A percentile compares a stretch with the other conserved stretches of the same genome.
phyloP scores from a whole-genome alignment of 2,329 filamentous ascomycete genomes.

The Aspergillus puulaauensis region DNA sequence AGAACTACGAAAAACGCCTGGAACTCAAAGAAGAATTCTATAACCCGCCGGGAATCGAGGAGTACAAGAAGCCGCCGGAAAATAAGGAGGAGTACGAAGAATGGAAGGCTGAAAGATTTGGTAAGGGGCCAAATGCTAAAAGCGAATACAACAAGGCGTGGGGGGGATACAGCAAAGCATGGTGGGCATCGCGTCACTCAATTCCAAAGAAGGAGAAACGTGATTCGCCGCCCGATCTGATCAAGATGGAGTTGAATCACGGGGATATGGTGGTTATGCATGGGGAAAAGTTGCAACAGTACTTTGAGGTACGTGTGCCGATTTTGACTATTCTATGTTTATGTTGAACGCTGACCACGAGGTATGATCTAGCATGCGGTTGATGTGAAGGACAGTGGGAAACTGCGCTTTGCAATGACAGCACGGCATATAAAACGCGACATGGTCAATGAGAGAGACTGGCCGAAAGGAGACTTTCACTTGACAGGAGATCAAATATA shows the following conservation, averaged over 20 bases:
- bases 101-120: no score
- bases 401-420: conserved; percentile 37
- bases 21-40: conserved; percentile 23
- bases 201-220: conserved; percentile 9
- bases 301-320: conserved; percentile 46
- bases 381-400: conserved; percentile 22
- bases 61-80: conserved; percentile 18
- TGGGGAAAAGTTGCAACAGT: conserved; percentile 54
- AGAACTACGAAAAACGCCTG: conserved; percentile 22
- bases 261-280: conserved; percentile 61
- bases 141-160: no score
- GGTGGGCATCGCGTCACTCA: conserved; percentile 23
- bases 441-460: conserved; percentile 19
- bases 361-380: conserved; percentile 30
- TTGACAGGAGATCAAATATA: conserved; percentile 28
- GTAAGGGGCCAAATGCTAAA: no score
- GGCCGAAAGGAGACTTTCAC: conserved; percentile 28
- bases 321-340: neutral
- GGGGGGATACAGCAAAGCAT: conserved; percentile 22
- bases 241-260: conserved; percentile 52
- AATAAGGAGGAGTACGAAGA: no score
- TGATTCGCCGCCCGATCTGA: conserved; percentile 4
- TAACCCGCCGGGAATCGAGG: conserved; percentile 17
- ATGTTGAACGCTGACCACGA: neutral
- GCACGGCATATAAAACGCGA: conserved; percentile 34